phyloP scores from a whole-genome alignment of 2,329 filamentous ascomycete species.

The Talaromyces sp. region DNA sequence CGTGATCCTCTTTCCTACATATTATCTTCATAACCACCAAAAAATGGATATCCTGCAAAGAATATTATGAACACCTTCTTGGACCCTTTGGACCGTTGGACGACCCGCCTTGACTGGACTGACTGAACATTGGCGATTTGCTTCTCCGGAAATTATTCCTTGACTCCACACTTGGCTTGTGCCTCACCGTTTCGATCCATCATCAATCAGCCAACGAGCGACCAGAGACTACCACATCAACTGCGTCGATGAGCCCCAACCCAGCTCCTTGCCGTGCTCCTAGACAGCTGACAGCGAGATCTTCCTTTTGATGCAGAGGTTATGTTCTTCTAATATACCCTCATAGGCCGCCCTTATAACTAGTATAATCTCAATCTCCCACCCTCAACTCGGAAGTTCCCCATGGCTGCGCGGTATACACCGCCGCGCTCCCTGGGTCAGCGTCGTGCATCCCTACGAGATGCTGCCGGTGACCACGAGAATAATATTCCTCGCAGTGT shows the following conservation, averaged over 20 bases:
- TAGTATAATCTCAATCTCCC: not conserved
- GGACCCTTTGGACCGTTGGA: not conserved
- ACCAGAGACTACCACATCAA: not conserved
- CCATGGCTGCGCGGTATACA: slow-evolving; percentile 17
- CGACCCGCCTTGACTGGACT: not conserved
- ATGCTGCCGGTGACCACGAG: slow-evolving; percentile 29
- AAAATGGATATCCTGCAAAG: not conserved
- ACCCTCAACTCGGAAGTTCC: not conserved
- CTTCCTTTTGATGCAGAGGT: not conserved
- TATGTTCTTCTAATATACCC: not conserved
- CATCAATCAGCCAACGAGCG: not conserved
- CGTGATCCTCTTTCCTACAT: not conserved
- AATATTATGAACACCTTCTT: not conserved
- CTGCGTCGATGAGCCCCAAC: not conserved
- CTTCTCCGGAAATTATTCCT: slow-evolving; percentile 9
- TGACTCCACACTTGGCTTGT: slow-evolving; percentile 8
- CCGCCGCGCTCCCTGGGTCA: slow-evolving; percentile 23
- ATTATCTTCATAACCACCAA: not conserved
- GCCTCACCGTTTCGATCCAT: slow-evolving; percentile 1
- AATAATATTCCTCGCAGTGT: slow-evolving; percentile 23
- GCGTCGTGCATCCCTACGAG: slow-evolving; percentile 23
- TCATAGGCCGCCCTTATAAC: not conserved
- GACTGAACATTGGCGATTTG: not conserved
- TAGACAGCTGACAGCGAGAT: not conserved
- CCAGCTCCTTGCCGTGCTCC: slow-evolving; percentile 4